These are phyloP conservation scores for Hamigera avellanea DNA, from an alignment of 495 filamentous ascomycete species.

Conservation along the genomic window DNA sequence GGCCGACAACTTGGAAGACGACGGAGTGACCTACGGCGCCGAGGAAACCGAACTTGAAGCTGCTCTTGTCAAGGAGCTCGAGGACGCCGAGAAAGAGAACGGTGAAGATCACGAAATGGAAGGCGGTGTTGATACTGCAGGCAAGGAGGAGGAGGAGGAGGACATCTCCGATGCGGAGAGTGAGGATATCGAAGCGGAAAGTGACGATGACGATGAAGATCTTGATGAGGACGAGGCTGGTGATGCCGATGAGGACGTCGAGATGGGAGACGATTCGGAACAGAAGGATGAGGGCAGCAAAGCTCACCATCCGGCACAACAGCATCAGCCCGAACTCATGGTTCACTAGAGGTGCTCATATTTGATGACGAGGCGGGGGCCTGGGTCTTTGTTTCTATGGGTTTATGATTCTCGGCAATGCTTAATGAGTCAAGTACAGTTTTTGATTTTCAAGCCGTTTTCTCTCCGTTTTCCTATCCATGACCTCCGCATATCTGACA, in stretches of 20 bases:
- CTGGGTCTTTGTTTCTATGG: conserved; percentile 3
- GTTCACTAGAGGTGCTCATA: conserved; percentile 30
- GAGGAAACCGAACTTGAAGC: conserved; percentile 50
- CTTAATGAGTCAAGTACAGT: conserved; percentile 14
- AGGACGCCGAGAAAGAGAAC: conserved; percentile 38
- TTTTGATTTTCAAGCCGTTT: conserved; percentile 1
- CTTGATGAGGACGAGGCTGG: conserved; percentile 61
- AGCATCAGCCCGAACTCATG: conserved; percentile 38
- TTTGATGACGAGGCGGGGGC: neutral
- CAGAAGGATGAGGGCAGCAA: conserved; percentile 25
- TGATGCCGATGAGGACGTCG: conserved; percentile 70
- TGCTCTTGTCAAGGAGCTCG: conserved; percentile 44
- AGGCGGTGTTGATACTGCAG: conserved; percentile 47
- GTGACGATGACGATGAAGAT: conserved; percentile 78
- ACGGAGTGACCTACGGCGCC: conserved; percentile 74
- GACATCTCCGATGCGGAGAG: conserved; percentile 77
- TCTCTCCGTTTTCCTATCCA: neutral
- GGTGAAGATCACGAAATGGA: conserved; percentile 68
- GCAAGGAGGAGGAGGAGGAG: conserved; percentile 57
- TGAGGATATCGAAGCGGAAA: conserved; percentile 94
- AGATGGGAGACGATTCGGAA: conserved; percentile 59
- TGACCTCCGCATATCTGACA: too few relatives aligned
- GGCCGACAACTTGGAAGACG: conserved; percentile 75
- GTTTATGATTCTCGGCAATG: conserved; percentile 2
- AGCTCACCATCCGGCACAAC: conserved; percentile 20